A percentile compares a stretch with the other conserved stretches of the same genome.
phyloP scores from a whole-genome alignment of 345 rosid species.

The Draba incana region DNA sequence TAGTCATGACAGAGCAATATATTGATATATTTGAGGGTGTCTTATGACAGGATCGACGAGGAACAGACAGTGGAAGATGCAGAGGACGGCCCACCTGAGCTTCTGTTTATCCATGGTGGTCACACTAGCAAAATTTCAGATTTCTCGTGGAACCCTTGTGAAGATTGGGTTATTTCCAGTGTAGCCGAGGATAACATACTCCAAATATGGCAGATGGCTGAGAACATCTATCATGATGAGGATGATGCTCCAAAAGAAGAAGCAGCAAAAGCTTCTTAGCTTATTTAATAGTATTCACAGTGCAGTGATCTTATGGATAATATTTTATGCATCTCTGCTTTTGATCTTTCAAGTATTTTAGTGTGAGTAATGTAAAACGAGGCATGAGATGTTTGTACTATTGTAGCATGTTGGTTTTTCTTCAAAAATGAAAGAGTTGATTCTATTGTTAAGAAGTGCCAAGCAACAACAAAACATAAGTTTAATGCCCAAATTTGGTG shows the following conservation, averaged over 20 bases:
- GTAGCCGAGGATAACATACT: constrained; percentile 99
- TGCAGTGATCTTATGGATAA: constrained; percentile 2
- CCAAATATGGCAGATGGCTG: constrained; percentile 99
- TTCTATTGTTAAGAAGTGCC: not conserved
- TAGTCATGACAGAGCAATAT: not conserved
- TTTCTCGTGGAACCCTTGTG: constrained; percentile 99
- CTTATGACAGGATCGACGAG: constrained; percentile 61
- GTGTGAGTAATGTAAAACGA: constrained; percentile 29
- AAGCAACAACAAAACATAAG: not conserved
- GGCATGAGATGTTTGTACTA: constrained; percentile 9
- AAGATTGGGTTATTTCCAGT: constrained; percentile 96
- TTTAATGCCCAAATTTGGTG: not conserved
- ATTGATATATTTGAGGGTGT: constrained; percentile 24
- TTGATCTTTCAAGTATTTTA: constrained; percentile 22
- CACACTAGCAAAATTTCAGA: constrained; percentile 98
- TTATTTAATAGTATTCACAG: constrained; percentile 17
- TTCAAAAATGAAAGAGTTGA: not conserved
- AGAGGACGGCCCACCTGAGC: constrained; percentile 99
- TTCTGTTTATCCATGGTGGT: constrained; percentile 98
- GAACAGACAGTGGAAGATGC: constrained; percentile 85
- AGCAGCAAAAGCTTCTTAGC: constrained; percentile 54
- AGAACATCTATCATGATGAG: constrained; percentile 95
- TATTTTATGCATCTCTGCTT: constrained; percentile 25
- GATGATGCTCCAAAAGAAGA: constrained; percentile 91
- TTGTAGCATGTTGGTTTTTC: not conserved